phyloP scores from a whole-genome alignment of 2,329 filamentous ascomycete species.

The Alternaria panax region DNA sequence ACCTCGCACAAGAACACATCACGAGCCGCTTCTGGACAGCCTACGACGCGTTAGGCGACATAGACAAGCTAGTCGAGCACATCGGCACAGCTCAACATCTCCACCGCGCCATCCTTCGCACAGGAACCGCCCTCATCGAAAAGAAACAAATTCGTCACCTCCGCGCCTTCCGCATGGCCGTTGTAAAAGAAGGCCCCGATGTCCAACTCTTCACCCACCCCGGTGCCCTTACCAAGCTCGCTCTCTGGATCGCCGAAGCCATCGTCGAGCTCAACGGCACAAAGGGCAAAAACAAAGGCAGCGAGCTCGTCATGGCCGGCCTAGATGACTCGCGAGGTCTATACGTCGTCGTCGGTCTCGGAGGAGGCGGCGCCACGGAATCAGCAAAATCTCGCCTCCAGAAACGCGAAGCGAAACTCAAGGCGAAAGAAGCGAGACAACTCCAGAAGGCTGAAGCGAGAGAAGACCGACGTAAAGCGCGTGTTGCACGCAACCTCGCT shows the following conservation, averaged over 20 bases:
- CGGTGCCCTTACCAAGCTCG: slow-evolving; percentile 89
- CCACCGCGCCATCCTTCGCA: slow-evolving; percentile 90
- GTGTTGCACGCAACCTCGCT: slow-evolving; percentile 49
- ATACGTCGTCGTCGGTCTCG: slow-evolving; percentile 92
- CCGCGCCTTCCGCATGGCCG: slow-evolving; percentile 90
- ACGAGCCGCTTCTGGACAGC: slow-evolving; percentile 65
- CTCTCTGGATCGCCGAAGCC: slow-evolving; percentile 92
- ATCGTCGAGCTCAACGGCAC: slow-evolving; percentile 83
- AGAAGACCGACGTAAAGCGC: slow-evolving; percentile 64
- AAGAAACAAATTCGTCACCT: slow-evolving; percentile 95
- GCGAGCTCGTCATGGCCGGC: slow-evolving; percentile 87
- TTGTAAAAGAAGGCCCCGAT: slow-evolving; percentile 94
- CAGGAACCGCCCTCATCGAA: slow-evolving; percentile 86
- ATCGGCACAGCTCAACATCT: slow-evolving; percentile 87
- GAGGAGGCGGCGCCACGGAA: slow-evolving; percentile 77
- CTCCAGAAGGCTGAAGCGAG: slow-evolving; percentile 67
- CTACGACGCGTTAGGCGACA: slow-evolving; percentile 61
- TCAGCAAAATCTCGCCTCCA: slow-evolving; percentile 67
- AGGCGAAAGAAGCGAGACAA: slow-evolving; percentile 56
- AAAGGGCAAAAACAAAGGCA: slow-evolving; percentile 74
- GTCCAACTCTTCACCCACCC: slow-evolving; percentile 92
- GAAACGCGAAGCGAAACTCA: slow-evolving; percentile 71
- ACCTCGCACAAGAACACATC: slow-evolving; percentile 54
- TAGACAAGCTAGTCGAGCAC: slow-evolving; percentile 77
- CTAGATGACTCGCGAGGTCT: slow-evolving; percentile 86